Percentiles rank a stretch among this genome's conserved stretches.
Evolutionary conservation across 1,284 basidiomycete genomes (phyloP).

Genomic region (Xanthoconium separans): DNA sequence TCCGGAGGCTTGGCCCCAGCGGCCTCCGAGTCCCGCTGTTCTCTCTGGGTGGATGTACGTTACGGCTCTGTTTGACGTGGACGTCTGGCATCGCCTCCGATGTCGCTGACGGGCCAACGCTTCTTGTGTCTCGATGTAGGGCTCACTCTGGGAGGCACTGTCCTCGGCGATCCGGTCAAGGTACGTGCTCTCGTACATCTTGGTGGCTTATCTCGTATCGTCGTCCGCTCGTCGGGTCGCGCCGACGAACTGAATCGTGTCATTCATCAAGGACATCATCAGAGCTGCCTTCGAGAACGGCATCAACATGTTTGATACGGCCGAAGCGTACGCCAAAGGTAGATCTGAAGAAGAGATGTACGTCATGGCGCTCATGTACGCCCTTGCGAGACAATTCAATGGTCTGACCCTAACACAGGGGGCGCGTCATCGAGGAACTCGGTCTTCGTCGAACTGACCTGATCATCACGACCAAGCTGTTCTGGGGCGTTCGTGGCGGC

Average conservation of each 20-base stretch:
- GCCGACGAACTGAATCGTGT: not conserved
- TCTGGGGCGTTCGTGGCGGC: conserved; percentile 46
- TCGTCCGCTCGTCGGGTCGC: not conserved
- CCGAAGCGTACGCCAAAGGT: conserved; percentile 56
- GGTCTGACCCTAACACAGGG: conserved; percentile 34
- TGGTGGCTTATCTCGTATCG: too few relatives aligned
- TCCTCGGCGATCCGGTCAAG: not conserved
- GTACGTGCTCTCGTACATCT: not conserved
- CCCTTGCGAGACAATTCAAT: not conserved
- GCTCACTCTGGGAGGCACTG: conserved; percentile 41
- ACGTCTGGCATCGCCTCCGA: conserved; percentile 1
- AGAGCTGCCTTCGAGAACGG: conserved; percentile 45
- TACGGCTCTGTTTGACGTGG: not conserved
- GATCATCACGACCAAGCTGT: conserved; percentile 63
- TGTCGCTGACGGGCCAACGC: not conserved
- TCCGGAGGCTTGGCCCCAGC: conserved; percentile 68
- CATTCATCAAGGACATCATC: conserved; percentile 37
- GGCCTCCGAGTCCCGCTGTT: conserved; percentile 77
- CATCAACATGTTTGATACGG: conserved; percentile 60
- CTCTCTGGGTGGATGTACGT: conserved; percentile 74
- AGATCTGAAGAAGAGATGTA: conserved; percentile 45
- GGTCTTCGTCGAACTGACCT: conserved; percentile 61
- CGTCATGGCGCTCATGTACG: not conserved
- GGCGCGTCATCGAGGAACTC: conserved; percentile 68
- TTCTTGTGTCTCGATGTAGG: conserved; percentile 13